Conservation (phyloP, 805 yeast genomes). For the Zygosaccharomyces bisporus region DNA sequence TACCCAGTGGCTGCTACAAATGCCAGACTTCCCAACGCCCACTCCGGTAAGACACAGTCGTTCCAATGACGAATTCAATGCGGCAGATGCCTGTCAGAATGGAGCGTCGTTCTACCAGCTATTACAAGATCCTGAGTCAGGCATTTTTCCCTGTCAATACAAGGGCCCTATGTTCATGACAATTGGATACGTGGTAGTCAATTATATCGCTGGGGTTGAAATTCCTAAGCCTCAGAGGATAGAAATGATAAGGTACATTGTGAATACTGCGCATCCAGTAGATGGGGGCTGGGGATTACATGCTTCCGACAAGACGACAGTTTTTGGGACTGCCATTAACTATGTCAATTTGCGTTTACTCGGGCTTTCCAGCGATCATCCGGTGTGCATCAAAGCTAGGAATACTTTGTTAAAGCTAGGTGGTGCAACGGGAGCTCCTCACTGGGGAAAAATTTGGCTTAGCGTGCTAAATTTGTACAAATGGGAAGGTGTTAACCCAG, state of each 20-base stretch:
- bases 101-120: constrained; percentile 67
- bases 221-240: constrained; percentile 61
- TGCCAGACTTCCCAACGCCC: constrained; percentile 39
- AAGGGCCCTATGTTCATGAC: constrained; percentile 98
- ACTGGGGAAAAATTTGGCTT: constrained; percentile 97
- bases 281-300: constrained; percentile 99
- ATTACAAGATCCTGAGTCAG: constrained; percentile 74
- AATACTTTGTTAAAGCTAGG: constrained; percentile 66
- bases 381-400: constrained; percentile 74
- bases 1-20: constrained; percentile 53
- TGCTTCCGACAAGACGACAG: constrained; percentile 86
- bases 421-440: constrained; percentile 88
- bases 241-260: constrained; percentile 80
- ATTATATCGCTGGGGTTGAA: constrained; percentile 62
- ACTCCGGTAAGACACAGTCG: constrained; percentile 32
- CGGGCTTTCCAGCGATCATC: constrained; percentile 72
- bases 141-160: constrained; percentile 86
- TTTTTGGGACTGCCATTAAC: constrained; percentile 88
- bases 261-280: constrained; percentile 92
- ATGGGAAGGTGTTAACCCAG: constrained; percentile 98
- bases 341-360: constrained; percentile 76
- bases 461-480: constrained; percentile 73
- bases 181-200: constrained; percentile 76
- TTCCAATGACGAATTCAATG: constrained; percentile 32
- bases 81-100: constrained; percentile 61